A percentile compares a stretch with the other conserved stretches of the same genome.
Conservation (phyloP, 2,329 filamentous ascomycete genomes). For the Neofusicoccum sp. region DNA sequence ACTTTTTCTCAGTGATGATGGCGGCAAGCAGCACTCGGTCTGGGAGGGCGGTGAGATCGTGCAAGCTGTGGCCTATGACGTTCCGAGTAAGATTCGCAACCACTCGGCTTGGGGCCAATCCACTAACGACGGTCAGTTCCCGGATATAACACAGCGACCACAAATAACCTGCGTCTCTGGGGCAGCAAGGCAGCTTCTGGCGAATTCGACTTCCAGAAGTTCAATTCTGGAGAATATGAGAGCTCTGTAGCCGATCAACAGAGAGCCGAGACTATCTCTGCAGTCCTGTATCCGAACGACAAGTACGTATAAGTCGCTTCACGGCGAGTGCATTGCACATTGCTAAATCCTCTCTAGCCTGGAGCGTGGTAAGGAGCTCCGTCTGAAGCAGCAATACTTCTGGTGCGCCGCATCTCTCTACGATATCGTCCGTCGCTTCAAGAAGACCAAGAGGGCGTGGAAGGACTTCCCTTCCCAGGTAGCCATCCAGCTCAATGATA, state of each 20-base stretch:
- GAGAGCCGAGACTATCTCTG: slow-evolving; percentile 97
- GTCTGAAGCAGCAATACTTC: slow-evolving; percentile 99
- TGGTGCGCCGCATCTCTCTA: slow-evolving; percentile 97
- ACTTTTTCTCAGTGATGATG: slow-evolving; percentile 59
- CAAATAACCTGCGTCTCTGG: slow-evolving; percentile 97
- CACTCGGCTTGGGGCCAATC: background rate
- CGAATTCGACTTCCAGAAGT: slow-evolving; percentile 99
- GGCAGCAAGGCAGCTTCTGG: slow-evolving; percentile 96
- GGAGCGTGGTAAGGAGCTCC: slow-evolving; percentile 93
- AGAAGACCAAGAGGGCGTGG: slow-evolving; percentile 93
- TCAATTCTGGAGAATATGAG: slow-evolving; percentile 98
- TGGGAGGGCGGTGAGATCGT: slow-evolving; percentile 97
- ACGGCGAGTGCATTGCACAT: background rate
- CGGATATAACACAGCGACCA: slow-evolving; percentile 84
- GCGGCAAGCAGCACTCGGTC: slow-evolving; percentile 71
- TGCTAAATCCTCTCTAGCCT: slow-evolving; percentile 48
- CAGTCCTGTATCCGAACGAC: slow-evolving; percentile 96
- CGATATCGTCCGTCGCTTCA: slow-evolving; percentile 96
- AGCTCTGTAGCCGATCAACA: slow-evolving; percentile 98
- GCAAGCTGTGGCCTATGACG: slow-evolving; percentile 89
- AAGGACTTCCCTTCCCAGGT: slow-evolving; percentile 90
- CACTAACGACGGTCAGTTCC: slow-evolving; percentile 62
- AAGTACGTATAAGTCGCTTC: slow-evolving; percentile 52
- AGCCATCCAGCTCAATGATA: slow-evolving; percentile 97
- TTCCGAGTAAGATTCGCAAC: slow-evolving; percentile 49